phyloP scores from a whole-genome alignment of 2,329 filamentous ascomycete species.

The Ophiostoma himal-ulmi region DNA sequence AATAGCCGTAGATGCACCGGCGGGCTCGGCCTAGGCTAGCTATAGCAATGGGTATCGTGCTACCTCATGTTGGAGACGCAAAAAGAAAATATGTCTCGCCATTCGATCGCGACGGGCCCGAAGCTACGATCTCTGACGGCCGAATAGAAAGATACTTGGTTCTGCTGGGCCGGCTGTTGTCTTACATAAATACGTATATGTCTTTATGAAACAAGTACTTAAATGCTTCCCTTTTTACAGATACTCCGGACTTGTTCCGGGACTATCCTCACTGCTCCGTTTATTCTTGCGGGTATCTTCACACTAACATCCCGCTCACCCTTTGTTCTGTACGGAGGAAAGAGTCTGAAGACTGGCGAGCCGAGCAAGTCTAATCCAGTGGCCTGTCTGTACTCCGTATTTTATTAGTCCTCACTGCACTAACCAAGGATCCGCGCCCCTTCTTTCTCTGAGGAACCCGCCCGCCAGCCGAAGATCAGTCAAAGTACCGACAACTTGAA shows the following conservation, averaged over 20 bases:
- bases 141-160: not conserved
- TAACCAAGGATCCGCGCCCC: not conserved
- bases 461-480: not conserved
- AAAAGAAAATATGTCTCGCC: not conserved
- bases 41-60: not conserved
- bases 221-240: not conserved
- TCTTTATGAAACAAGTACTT: not conserved
- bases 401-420: not conserved
- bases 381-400: not conserved
- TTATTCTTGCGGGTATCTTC: constrained; percentile 1
- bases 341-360: no score
- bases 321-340: not conserved
- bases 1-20: not conserved
- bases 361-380: no score
- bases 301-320: not conserved
- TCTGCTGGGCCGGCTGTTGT: not conserved
- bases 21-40: not conserved
- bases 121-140: not conserved
- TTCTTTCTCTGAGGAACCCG: constrained; percentile 1
- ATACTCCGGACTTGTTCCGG: constrained; percentile 8
- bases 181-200: not conserved
- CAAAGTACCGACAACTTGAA: not conserved
- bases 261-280: constrained; percentile 9
- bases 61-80: not conserved
- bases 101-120: not conserved